Evolutionary conservation across 2,329 filamentous ascomycete genomes (phyloP).

Genomic region (Nigrospora oryzae): DNA sequence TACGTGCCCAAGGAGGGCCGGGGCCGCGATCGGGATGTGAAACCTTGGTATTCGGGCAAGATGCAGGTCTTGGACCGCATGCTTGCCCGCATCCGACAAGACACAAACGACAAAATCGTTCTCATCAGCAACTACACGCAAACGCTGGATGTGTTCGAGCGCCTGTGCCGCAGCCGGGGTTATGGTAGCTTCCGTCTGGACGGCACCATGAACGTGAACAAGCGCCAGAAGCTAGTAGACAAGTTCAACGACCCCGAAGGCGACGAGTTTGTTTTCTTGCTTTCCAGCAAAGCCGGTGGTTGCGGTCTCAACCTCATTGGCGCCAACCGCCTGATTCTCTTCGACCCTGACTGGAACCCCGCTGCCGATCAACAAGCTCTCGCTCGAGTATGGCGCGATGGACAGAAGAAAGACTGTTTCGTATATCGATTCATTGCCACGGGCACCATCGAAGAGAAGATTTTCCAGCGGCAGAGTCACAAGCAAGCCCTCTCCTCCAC

Average conservation of each 20-base stretch:
- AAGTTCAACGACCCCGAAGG: constrained; percentile 94
- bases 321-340: constrained; percentile 76
- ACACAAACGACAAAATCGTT: constrained; percentile 98
- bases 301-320: constrained; percentile 82
- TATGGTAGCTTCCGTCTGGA: constrained; percentile 88
- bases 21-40: constrained; percentile 85
- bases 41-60: constrained; percentile 94
- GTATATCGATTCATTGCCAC: constrained; percentile 99
- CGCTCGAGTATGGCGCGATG: constrained; percentile 96
- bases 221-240: constrained; percentile 94
- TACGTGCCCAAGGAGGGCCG: constrained; percentile 82
- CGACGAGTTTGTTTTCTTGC: constrained; percentile 85
- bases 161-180: constrained; percentile 71
- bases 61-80: constrained; percentile 98
- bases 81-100: constrained; percentile 88
- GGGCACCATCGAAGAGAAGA: constrained; percentile 97
- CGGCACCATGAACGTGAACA: constrained; percentile 95
- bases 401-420: constrained; percentile 98
- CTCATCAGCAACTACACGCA: constrained; percentile 98
- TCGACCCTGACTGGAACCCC: constrained; percentile 97
- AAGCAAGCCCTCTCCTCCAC: constrained; percentile 95
- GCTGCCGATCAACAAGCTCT: constrained; percentile 95
- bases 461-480: constrained; percentile 96
- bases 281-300: constrained; percentile 92
- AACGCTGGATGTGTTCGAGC: constrained; percentile 90